Evolutionary conservation across 139 green algal genomes (phyloP), one percentile per base, ranked within the genome.

Genomic region (Pleodorina starrii): DNA sequence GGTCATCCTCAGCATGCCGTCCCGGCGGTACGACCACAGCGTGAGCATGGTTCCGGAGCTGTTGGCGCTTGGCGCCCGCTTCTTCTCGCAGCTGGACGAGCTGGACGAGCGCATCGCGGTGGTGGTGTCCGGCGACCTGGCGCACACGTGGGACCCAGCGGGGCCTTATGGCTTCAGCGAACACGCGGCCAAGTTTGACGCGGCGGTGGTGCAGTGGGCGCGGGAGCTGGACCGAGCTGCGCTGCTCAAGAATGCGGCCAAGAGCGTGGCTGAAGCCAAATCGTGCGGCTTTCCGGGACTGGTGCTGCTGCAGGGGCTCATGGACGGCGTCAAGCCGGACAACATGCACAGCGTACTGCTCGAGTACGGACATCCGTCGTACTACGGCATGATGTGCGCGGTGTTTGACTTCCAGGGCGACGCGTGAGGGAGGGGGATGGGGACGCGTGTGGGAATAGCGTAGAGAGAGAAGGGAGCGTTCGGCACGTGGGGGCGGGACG

Each of bases 371-470:
- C 82, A 79, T 16, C 63, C 63, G 42, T 60, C 66, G 14, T 88
- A 88, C 63, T 88, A 88, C 44, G 82, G 82, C n/a, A 80, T 79
- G 63, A 79, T 88, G 82, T 73, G 44, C 21, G 63, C 63, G 2
- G n/a, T 88, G 29, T 79, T 88, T 27, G 63, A 78, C 11, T 88
- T 88, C 44, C 82, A 88, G 66, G 82, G 82, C 9, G 82, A 88
- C 38, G 66, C 82, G 21, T 85, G 50, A 72, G 44, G 46, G 29
- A 3, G n/a, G n/a, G n/a, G n/a, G n/a, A n/a, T n/a, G n/a, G n/a
- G n/a, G n/a, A n/a, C n/a, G n/a, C n/a, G n/a, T n/a, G n/a, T n/a
- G n/a, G n/a, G n/a, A n/a, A n/a, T n/a, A 66, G 54, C 54, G 25
- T 5, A 27, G 54, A 66, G 54, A 66, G 51, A 17, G 51, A 60